Evolutionary conservation across 768 basidiomycete genomes (phyloP), one percentile per base, ranked within the genome.

Genomic region (Clathrus columnatus): DNA sequence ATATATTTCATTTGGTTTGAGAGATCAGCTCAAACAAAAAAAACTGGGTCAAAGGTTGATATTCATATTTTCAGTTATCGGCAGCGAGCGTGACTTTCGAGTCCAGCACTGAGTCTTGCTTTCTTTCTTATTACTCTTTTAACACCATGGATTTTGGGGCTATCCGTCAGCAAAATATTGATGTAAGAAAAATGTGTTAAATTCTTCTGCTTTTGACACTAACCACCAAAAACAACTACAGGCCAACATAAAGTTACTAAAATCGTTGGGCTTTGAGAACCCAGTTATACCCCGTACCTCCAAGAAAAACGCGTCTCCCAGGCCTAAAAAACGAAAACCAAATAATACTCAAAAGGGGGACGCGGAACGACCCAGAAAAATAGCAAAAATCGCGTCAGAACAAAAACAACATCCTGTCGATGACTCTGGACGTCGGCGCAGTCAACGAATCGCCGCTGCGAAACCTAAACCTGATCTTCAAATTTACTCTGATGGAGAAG

Each of bases 391-490:
- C 24, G 17, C 24, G 17, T 23, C 18, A 8, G n/a, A 67, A 70
- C 11, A 59, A 61, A 3, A 60, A 61, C 18, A 54, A 60, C 18
- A 59, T 57, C 41, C 61, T 36, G 36, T 45, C 45, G 24, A 52
- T 20, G 27, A 21, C 49, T 23, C 62, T 68, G 54, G 32, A 55
- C 4, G 47, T 61, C 3, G 62, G 59, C 27, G 50, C 53, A 7
- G 57, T 56, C 18, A 36, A 30, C 42, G 36, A 36, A 8, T 36
- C n/a, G 54, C 47, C 7, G 59, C 63, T 26, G 52, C 54, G 29
- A 55, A 62, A 5, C 72, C 72, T 8, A 61, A 74, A 52, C 79
- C 89, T n/a, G 91, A 88, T 64, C 70, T 77, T 44, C 76, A 89
- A 49, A 82, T 82, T 59, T 71, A 85, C 66, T 84, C 85, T 65